Evolutionary conservation across 2,329 filamentous ascomycete genomes (phyloP), one percentile per base, ranked within the genome.

Genomic region (Colletotrichum paranaense): DNA sequence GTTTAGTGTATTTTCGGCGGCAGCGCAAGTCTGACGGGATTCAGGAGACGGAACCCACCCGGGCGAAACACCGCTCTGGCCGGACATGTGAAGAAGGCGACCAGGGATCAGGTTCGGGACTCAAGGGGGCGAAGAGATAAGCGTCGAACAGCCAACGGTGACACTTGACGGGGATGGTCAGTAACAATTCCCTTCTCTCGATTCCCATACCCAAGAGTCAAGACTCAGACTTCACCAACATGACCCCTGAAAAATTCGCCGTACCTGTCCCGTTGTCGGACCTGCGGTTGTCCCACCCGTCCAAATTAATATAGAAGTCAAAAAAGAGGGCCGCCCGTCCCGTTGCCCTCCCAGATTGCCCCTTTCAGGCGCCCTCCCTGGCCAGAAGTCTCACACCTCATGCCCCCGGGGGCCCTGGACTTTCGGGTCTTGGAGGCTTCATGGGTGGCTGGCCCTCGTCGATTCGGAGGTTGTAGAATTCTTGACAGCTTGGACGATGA

Each of bases 41-140:
- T 62, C 64, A 68, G 65, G 69, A 63, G 70, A 70, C 46, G 26
- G 35, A 70, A 65, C 28, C 70, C 70, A 70, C 70, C 60, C 38
- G 53, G 58, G 14, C 69, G 69, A 72, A 72, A 72, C 69, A 49
- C 65, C 53, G 66, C 69, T 64, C 69, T 72, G 69, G 58, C 59
- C 66, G 42, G 65, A 72, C 69, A 35, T 63, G 65, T 72, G 65
- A 63, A 59, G 66, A 68, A 55, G 63, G 26, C 42, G 58, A 53
- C 57, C 57, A 63, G 60, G 60, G 46, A 52, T 22, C 5, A 14
- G 60, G 4, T 28, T 63, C 60, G 19, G 60, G 28, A 22, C 46
- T 52, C 49, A n/a, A 22, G 55, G 19, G 24, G 9, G 4, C 5
- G 32, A 35, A 38, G 49, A 49, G 56, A 67, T 49, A 57, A 67